A percentile compares a stretch with the other conserved stretches of the same genome.
Conservation (phyloP, 345 rosid species). For the Eucalyptus shirleyi region DNA sequence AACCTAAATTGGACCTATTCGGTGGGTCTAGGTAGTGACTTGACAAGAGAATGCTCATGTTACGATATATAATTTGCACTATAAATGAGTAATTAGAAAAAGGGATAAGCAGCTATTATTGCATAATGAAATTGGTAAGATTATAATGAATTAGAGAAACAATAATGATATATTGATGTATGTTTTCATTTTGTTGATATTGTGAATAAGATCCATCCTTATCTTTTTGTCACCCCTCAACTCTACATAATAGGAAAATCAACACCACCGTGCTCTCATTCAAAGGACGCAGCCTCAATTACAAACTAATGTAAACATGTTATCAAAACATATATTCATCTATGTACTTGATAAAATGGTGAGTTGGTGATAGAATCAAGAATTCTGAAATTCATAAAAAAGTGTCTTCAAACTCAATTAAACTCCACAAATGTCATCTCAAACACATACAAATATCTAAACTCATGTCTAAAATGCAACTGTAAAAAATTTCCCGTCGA, state of each 20-base stretch:
- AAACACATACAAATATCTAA: background rate
- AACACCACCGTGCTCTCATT: too few species aligned
- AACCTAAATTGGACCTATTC: too few species aligned
- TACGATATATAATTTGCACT: too few species aligned
- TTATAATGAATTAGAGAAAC: too few species aligned
- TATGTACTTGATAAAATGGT: background rate
- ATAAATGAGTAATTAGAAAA: too few species aligned
- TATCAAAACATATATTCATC: too few species aligned
- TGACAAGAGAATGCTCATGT: too few species aligned
- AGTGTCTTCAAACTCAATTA: background rate
- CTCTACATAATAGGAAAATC: background rate
- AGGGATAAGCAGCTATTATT: too few species aligned
- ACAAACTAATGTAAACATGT: background rate
- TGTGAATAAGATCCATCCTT: background rate
- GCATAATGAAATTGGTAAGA: too few species aligned
- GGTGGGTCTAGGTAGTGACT: too few species aligned
- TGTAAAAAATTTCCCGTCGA: background rate
- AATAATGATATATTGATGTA: background rate
- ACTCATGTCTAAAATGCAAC: background rate
- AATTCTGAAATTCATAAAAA: background rate
- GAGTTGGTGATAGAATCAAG: background rate
- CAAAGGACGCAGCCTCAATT: background rate
- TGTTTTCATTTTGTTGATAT: background rate
- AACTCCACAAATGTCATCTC: background rate
- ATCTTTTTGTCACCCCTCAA: background rate